These are phyloP conservation scores for Choricystis sp. DNA, from an alignment of 139 green algal species.

Conservation along the genomic window DNA sequence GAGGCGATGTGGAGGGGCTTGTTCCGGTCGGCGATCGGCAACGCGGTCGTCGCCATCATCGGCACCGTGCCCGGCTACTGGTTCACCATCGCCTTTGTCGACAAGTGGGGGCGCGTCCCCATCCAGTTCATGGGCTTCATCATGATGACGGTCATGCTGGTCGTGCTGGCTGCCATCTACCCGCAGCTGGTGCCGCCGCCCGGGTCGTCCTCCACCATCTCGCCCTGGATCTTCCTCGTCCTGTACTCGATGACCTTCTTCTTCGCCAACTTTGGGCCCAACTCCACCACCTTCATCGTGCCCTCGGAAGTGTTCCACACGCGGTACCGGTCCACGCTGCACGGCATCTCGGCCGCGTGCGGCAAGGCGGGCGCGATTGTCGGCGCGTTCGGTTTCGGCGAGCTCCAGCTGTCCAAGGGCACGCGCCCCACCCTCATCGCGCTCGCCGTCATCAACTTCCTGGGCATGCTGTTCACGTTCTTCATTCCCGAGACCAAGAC, in stretches of 20 bases:
- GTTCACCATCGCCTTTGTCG: constrained; percentile 18
- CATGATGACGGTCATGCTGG: constrained; percentile 31
- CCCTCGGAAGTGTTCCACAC: constrained; percentile 25
- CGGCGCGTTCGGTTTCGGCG: constrained; percentile 24
- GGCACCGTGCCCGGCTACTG: constrained; percentile 16
- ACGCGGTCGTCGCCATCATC: constrained; percentile 11
- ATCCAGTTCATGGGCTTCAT: constrained; percentile 31
- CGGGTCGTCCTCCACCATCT: constrained; percentile 3
- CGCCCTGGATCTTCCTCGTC: neutral
- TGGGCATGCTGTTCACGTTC: constrained; percentile 7
- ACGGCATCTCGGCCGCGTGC: constrained; percentile 22
- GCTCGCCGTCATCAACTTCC: constrained; percentile 11
- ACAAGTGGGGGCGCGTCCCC: constrained; percentile 16
- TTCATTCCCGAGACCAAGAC: constrained; percentile 16
- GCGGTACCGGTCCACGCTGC: constrained; percentile 18
- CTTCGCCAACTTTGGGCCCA: constrained; percentile 40
- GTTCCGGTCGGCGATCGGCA: constrained; percentile 2
- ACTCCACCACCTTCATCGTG: constrained; percentile 36
- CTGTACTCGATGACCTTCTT: constrained; percentile 26
- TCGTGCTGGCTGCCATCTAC: constrained; percentile 14
- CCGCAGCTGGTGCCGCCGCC: neutral
- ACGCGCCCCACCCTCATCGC: constrained; percentile 3
- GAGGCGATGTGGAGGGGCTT: constrained; percentile 16
- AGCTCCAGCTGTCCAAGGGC: constrained; percentile 3
- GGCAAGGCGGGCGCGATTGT: constrained; percentile 31